Percentiles rank a stretch among this genome's conserved stretches.
Evolutionary conservation across 2,329 filamentous ascomycete species (phyloP).

Genomic region (Cercospora nicotianae): DNA sequence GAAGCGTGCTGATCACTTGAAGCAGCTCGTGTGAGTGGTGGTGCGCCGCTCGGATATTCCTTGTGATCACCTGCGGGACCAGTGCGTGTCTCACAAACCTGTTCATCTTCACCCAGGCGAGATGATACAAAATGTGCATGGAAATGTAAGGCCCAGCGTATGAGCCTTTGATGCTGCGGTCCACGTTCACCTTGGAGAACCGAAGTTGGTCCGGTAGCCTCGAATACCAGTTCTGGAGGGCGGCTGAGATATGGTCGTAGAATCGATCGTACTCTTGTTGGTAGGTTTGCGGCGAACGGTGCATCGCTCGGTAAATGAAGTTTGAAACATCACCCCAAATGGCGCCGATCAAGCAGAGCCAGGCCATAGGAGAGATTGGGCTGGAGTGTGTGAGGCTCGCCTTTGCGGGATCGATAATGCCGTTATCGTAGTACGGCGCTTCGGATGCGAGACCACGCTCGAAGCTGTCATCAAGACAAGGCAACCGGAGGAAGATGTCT

Average conservation of each 20-base stretch:
- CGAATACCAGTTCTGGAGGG: slow-evolving; percentile 59
- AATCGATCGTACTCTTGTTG: slow-evolving; percentile 52
- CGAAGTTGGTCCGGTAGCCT: slow-evolving; percentile 57
- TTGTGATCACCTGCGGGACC: slow-evolving; percentile 46
- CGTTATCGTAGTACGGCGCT: slow-evolving; percentile 62
- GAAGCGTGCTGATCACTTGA: slow-evolving; percentile 37
- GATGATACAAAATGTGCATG: slow-evolving; percentile 67
- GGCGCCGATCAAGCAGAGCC: slow-evolving; percentile 62
- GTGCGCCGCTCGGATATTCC: slow-evolving; percentile 52
- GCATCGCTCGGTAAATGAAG: slow-evolving; percentile 56
- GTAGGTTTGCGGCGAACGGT: slow-evolving; percentile 48
- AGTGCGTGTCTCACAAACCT: slow-evolving; percentile 55
- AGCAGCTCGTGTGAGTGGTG: slow-evolving; percentile 57
- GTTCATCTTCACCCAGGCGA: slow-evolving; percentile 64
- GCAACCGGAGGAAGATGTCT: slow-evolving; percentile 67
- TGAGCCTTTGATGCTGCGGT: slow-evolving; percentile 54
- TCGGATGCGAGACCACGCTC: slow-evolving; percentile 60
- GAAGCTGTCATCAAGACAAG: slow-evolving; percentile 61
- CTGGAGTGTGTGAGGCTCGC: slow-evolving; percentile 41
- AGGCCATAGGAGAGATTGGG: slow-evolving; percentile 55
- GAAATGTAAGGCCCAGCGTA: slow-evolving; percentile 61
- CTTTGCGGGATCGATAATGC: slow-evolving; percentile 44
- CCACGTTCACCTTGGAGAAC: slow-evolving; percentile 59
- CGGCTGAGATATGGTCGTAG: slow-evolving; percentile 53
- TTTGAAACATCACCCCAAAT: slow-evolving; percentile 67